These are phyloP conservation scores for Metschnikowia lachancei DNA, from an alignment of 805 yeast species.

Conservation along the genomic window DNA sequence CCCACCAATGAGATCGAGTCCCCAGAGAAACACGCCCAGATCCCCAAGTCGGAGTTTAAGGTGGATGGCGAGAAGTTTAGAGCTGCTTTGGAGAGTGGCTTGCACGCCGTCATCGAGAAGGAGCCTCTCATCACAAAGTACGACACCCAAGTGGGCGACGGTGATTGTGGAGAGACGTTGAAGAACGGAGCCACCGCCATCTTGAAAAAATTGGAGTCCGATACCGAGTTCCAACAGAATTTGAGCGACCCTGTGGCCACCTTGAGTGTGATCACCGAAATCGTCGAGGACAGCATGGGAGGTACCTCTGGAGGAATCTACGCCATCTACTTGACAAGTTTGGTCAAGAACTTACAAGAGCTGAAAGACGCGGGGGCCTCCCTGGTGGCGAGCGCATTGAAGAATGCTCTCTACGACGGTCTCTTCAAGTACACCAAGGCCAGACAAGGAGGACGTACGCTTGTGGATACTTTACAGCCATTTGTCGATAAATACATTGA, in stretches of 20 bases:
- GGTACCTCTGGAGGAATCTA: conserved; percentile 96
- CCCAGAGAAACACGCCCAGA: conserved; percentile 22
- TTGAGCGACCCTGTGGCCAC: conserved; percentile 54
- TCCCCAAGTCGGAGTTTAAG: conserved; percentile 28
- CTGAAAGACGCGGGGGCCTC: conserved; percentile 32
- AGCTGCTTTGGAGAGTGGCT: conserved; percentile 46
- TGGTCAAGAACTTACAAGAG: conserved; percentile 49
- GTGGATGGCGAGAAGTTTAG: conserved; percentile 47
- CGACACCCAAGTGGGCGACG: conserved; percentile 92
- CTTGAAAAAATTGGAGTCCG: conserved; percentile 46
- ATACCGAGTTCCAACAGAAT: conserved; percentile 25
- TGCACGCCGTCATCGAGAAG: conserved; percentile 28
- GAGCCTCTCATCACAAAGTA: conserved; percentile 83
- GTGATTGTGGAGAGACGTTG: conserved; percentile 94
- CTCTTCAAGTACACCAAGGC: conserved; percentile 86
- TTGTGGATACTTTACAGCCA: conserved; percentile 87
- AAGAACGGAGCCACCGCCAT: conserved; percentile 79
- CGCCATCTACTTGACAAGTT: conserved; percentile 78
- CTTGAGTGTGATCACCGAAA: conserved; percentile 69
- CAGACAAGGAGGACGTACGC: conserved; percentile 81
- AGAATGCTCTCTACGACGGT: conserved; percentile 60
- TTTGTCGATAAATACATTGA: conserved; percentile 62
- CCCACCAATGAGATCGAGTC: conserved; percentile 27
- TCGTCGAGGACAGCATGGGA: conserved; percentile 91
- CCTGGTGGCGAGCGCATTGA: conserved; percentile 48